These are phyloP conservation scores for Beauveria australis DNA, from an alignment of 2,329 filamentous ascomycete genomes.

Conservation along the genomic window DNA sequence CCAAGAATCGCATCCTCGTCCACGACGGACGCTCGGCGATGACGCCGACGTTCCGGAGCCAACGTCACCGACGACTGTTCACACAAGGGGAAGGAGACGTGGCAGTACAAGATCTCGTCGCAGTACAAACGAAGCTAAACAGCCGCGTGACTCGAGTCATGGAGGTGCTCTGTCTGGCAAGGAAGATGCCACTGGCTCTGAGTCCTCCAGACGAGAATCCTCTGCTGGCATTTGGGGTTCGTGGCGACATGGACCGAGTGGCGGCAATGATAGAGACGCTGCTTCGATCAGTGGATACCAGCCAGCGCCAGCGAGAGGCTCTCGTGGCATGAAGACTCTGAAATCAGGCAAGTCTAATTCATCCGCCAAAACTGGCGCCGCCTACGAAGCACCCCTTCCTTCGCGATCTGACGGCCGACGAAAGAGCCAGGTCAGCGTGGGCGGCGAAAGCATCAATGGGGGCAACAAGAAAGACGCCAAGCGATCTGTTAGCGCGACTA, in stretches of 20 bases:
- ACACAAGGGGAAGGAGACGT: conserved; percentile 39
- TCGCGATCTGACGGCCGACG: conserved; percentile 44
- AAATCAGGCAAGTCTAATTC: conserved; percentile 64
- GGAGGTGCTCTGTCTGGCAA: conserved; percentile 19
- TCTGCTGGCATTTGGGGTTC: conserved; percentile 59
- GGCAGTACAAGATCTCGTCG: conserved; percentile 25
- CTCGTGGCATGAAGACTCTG: conserved; percentile 81
- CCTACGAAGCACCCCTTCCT: conserved; percentile 43
- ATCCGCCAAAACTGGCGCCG: conserved; percentile 39
- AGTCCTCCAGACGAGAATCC: conserved; percentile 35
- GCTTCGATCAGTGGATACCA: conserved; percentile 59
- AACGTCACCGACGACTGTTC: conserved; percentile 29
- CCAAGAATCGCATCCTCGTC: conserved; percentile 14
- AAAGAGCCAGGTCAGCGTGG: conserved; percentile 40
- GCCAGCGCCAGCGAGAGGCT: conserved; percentile 50
- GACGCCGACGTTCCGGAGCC: conserved; percentile 20
- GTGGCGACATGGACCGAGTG: conserved; percentile 54
- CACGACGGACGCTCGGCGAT: conserved; percentile 15
- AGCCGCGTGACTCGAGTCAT: conserved; percentile 9
- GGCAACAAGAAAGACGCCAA: conserved; percentile 47
- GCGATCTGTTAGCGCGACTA: conserved; percentile 37
- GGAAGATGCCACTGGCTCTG: conserved; percentile 21
- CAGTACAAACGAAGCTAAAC: conserved; percentile 9
- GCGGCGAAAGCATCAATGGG: conserved; percentile 20
- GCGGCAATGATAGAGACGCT: conserved; percentile 47